Percentiles rank a stretch among this genome's conserved stretches.
phyloP scores from a whole-genome alignment of 257 asterid genomes.

The Hygrophila difformis region DNA sequence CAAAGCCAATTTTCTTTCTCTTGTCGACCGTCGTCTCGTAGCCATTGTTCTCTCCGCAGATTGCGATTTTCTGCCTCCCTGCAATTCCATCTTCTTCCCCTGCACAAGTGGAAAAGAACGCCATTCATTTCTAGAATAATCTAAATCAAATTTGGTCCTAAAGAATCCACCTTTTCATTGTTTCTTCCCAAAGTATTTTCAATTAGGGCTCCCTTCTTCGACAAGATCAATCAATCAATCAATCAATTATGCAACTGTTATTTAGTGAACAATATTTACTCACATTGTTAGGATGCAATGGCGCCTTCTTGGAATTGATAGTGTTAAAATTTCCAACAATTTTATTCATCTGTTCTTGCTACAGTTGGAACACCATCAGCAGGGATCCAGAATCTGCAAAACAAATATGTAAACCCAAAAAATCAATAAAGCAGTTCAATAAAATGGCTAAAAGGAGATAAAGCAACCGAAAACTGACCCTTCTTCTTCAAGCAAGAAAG shows the following conservation, averaged over 20 bases:
- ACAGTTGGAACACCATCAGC: conserved; percentile 10
- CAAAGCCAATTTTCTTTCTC: conserved; percentile 65
- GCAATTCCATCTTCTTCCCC: conserved; percentile 53
- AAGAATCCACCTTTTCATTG: conserved; percentile 1
- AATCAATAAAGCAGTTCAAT: background rate
- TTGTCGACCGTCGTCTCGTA: conserved; percentile 32
- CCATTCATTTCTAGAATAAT: conserved; percentile 16
- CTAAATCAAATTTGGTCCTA: conserved; percentile 12
- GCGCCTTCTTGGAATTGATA: conserved; percentile 29
- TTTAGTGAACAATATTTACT: conserved; percentile 11
- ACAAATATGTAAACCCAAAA: background rate
- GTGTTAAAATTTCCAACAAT: conserved; percentile 10
- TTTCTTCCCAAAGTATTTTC: background rate
- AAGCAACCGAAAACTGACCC: conserved; percentile 4
- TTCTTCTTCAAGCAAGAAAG: conserved; percentile 8
- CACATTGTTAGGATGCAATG: conserved; percentile 49
- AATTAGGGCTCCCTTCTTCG: background rate
- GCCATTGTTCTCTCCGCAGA: conserved; percentile 27
- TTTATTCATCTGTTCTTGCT: conserved; percentile 27
- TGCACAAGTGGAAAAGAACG: conserved; percentile 10
- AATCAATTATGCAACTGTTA: too few relatives aligned
- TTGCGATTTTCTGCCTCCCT: conserved; percentile 31
- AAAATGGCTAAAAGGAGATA: background rate
- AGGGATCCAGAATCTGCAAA: conserved; percentile 16
- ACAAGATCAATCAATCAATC: too few relatives aligned